phyloP scores from a whole-genome alignment of 257 asterid species.

The Solanum clarkiae region DNA sequence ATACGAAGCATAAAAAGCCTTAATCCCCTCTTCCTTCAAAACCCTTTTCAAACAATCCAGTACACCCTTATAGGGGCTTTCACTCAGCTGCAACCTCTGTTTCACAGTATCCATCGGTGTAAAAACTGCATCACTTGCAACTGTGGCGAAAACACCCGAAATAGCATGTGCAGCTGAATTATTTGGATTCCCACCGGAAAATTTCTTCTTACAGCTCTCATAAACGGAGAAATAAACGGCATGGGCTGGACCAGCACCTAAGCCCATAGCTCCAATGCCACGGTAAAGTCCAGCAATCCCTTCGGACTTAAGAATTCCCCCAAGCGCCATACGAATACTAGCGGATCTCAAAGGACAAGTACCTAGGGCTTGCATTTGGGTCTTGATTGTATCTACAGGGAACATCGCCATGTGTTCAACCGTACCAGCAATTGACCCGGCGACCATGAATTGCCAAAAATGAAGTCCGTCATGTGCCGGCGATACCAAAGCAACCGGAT shows the following conservation, averaged over 20 bases:
- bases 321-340: conserved; percentile 44
- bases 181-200: conserved; percentile 61
- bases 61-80: conserved; percentile 76
- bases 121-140: conserved; percentile 79
- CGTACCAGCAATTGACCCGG: conserved; percentile 89
- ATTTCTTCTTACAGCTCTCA: conserved; percentile 57
- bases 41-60: conserved; percentile 70
- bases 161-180: conserved; percentile 61
- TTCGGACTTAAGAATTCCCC: conserved; percentile 52
- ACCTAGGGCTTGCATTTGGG: conserved; percentile 90
- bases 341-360: conserved; percentile 75
- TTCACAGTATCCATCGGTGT: conserved; percentile 99
- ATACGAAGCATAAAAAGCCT: conserved; percentile 75
- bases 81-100: conserved; percentile 84
- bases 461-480: conserved; percentile 75
- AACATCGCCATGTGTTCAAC: conserved; percentile 98
- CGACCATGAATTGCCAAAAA: conserved; percentile 85
- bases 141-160: conserved; percentile 82
- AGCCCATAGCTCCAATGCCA: conserved; percentile 94
- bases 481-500: conserved; percentile 17
- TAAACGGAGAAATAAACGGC: conserved; percentile 87
- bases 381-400: conserved; percentile 85
- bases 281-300: conserved; percentile 71
- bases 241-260: conserved; percentile 98
- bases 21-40: conserved; percentile 65